Evolutionary conservation across 2,329 filamentous ascomycete genomes (phyloP).

Genomic region (Ceratocystis papillata): DNA sequence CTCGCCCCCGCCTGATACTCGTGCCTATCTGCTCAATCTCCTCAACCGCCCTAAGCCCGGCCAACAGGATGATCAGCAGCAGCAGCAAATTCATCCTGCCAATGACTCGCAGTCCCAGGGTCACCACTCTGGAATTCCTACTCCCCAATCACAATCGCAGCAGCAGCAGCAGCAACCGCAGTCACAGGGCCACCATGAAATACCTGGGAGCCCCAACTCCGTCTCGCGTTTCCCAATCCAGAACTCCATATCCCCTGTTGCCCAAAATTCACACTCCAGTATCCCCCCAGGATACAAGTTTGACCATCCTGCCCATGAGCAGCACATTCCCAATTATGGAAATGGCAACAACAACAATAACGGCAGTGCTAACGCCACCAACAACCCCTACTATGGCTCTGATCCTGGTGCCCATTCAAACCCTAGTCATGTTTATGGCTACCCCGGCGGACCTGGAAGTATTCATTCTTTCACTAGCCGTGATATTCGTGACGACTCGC

Average conservation of each 20-base stretch:
- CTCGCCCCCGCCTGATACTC: constrained; percentile 56
- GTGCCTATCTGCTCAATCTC: constrained; percentile 75
- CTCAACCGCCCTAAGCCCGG: constrained; percentile 66
- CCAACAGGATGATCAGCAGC: constrained; percentile 41
- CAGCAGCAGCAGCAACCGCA: constrained; percentile 15
- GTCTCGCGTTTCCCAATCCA: constrained; percentile 23
- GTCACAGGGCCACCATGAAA: constrained; percentile 29
- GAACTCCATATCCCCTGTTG: constrained; percentile 24
- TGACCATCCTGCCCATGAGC: constrained; percentile 26
- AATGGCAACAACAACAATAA: constrained; percentile 22
- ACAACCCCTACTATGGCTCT: constrained; percentile 24
- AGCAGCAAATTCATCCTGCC: constrained; percentile 33
- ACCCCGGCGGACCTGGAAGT: constrained; percentile 25
- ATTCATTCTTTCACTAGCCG: constrained; percentile 22
- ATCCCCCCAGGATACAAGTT: constrained; percentile 27
- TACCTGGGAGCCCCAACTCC: constrained; percentile 20
- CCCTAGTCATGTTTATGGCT: constrained; percentile 24
- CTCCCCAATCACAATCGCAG: constrained; percentile 35
- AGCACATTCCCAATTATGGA: constrained; percentile 26
- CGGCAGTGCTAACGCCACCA: constrained; percentile 21
- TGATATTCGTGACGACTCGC: constrained; percentile 37
- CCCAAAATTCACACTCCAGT: constrained; percentile 24
- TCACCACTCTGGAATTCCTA: constrained; percentile 27
- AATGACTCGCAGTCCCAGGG: constrained; percentile 23
- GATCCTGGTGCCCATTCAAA: constrained; percentile 28